Conservation (phyloP, 345 rosid genomes). For the Rubroshorea leprosula region DNA sequence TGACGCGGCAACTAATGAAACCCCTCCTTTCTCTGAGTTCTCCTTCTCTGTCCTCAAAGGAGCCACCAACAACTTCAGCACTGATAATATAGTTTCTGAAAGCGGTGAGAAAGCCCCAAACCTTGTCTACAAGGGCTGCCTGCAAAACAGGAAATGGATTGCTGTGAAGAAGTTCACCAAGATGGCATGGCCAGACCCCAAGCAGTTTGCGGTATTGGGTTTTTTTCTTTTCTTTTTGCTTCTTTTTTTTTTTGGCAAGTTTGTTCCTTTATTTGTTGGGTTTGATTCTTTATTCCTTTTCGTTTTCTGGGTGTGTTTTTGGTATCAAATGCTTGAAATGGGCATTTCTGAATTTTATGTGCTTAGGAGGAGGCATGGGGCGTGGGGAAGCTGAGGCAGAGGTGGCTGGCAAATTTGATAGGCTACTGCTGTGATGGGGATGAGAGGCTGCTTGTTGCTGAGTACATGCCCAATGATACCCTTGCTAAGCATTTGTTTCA, state of each 20-base stretch:
- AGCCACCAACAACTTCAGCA: conserved; percentile 65
- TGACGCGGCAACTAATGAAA: conserved; percentile 29
- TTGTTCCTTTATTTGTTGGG: background rate
- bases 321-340: conserved; percentile 10
- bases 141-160: conserved; percentile 66
- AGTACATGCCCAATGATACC: conserved; percentile 95
- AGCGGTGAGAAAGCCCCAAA: conserved; percentile 69
- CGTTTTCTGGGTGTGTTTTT: background rate
- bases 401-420: conserved; percentile 80
- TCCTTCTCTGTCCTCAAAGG: conserved; percentile 58
- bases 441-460: conserved; percentile 96
- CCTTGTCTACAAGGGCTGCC: conserved; percentile 65
- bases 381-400: conserved; percentile 85
- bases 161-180: conserved; percentile 77
- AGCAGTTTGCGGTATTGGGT: conserved; percentile 56
- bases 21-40: conserved; percentile 60
- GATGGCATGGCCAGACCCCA: conserved; percentile 82
- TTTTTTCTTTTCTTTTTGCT: background rate
- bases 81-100: conserved; percentile 67
- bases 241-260: background rate
- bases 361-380: conserved; percentile 86
- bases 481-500: conserved; percentile 96
- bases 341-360: conserved; percentile 12
- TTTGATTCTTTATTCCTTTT: background rate
- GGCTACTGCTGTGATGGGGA: conserved; percentile 98